phyloP scores from a whole-genome alignment of 441 rosid species.

The Mallotus repandus region DNA sequence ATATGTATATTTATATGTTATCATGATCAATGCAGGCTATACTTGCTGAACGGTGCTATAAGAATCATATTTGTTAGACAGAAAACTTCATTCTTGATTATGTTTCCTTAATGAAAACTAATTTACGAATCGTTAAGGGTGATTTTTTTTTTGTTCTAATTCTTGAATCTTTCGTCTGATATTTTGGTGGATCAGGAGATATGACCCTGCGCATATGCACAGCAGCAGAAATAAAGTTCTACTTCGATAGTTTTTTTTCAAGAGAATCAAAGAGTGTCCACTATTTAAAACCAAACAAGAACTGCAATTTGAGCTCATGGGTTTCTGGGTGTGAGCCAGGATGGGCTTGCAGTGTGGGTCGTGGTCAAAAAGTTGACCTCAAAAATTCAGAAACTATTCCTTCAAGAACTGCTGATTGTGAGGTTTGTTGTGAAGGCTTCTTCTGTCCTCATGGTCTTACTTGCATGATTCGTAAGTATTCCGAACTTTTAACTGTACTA shows the following conservation, averaged over 20 bases:
- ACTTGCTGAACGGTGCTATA: too few relatives aligned
- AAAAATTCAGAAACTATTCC: slow-evolving; percentile 57
- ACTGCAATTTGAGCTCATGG: slow-evolving; percentile 89
- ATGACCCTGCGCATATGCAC: slow-evolving; percentile 69
- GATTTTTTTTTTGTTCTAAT: too few relatives aligned
- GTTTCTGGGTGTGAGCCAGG: slow-evolving; percentile 92
- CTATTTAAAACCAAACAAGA: slow-evolving; percentile 75
- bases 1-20: too few relatives aligned
- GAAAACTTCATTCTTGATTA: background rate
- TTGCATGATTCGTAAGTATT: slow-evolving; percentile 94
- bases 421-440: slow-evolving; percentile 86
- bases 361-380: slow-evolving; percentile 45
- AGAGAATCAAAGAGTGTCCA: slow-evolving; percentile 42
- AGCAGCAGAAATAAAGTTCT: slow-evolving; percentile 87
- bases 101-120: background rate
- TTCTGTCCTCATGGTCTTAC: slow-evolving; percentile 96
- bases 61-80: too few relatives aligned
- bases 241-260: slow-evolving; percentile 52
- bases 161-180: background rate
- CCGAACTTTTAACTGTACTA: background rate
- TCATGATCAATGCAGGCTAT: too few relatives aligned
- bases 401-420: slow-evolving; percentile 48
- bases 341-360: slow-evolving; percentile 74
- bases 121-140: background rate
- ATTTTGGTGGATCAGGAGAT: slow-evolving; percentile 53